phyloP scores from a whole-genome alignment of 2,329 filamentous ascomycete genomes.

The Hansfordia pulvinata region DNA sequence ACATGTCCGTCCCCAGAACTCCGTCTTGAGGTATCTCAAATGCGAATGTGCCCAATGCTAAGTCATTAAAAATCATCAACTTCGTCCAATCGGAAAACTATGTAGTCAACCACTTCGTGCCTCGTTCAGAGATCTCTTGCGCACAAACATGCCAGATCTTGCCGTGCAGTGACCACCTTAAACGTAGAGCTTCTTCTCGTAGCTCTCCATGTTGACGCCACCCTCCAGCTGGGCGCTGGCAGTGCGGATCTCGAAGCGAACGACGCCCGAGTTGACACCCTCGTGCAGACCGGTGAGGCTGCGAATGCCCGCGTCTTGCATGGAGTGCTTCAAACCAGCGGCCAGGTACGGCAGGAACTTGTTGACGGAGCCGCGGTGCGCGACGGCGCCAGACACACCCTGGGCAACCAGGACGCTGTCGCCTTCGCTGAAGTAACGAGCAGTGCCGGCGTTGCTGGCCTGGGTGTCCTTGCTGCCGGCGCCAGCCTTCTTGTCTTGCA shows the following conservation, averaged over 20 bases:
- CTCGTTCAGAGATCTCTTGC: no score
- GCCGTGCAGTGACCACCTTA: no score
- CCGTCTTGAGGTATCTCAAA: no score
- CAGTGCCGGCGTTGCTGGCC: constrained; percentile 86
- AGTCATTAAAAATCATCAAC: no score
- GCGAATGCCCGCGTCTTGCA: constrained; percentile 87
- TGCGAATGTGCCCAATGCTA: no score
- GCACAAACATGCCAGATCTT: no score
- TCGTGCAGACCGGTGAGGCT: constrained; percentile 68
- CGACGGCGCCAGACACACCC: constrained; percentile 80
- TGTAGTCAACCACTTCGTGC: no score
- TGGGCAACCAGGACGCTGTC: constrained; percentile 91
- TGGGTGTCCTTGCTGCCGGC: constrained; percentile 57
- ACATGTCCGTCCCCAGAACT: no score
- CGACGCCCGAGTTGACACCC: constrained; percentile 56
- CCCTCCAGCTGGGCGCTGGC: constrained; percentile 93
- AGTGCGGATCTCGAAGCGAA: constrained; percentile 89
- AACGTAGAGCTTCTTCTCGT: constrained; percentile 99
- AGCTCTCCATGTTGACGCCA: constrained; percentile 95
- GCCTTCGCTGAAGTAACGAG: constrained; percentile 95
- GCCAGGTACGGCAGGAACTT: constrained; percentile 96
- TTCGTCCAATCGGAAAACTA: no score
- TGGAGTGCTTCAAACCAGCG: constrained; percentile 89
- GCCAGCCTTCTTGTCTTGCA: constrained; percentile 97
- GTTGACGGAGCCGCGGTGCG: constrained; percentile 71